Evolutionary conservation across 2,329 filamentous ascomycete genomes (phyloP).

Genomic region (Lachnellula arida): DNA sequence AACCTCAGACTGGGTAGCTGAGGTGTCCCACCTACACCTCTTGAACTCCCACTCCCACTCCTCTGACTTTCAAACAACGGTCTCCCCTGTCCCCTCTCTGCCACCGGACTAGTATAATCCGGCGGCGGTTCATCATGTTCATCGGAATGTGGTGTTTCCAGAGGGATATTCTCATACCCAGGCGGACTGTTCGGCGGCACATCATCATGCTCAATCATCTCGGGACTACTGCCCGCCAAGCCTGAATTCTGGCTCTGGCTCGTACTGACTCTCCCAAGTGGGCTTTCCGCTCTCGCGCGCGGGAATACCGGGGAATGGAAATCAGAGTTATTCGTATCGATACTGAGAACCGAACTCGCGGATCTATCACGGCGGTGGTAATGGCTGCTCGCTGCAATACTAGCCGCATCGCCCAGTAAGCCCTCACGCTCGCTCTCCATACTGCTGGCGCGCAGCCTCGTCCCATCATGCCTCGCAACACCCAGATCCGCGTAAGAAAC

Average conservation of each 20-base stretch:
- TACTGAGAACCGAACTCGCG: slow-evolving; percentile 52
- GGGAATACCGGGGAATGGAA: slow-evolving; percentile 37
- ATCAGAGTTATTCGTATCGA: slow-evolving; percentile 42
- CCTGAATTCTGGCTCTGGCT: slow-evolving; percentile 13
- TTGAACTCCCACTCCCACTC: slow-evolving; percentile 14
- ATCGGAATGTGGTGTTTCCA: slow-evolving; percentile 21
- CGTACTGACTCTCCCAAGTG: slow-evolving; percentile 15
- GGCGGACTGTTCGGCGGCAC: slow-evolving; percentile 28
- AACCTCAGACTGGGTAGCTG: slow-evolving; percentile 51
- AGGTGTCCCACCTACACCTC: slow-evolving; percentile 39
- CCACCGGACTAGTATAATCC: slow-evolving; percentile 25
- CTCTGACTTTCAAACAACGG: neutral
- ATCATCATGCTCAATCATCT: slow-evolving; percentile 29
- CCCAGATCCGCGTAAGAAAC: slow-evolving; percentile 75
- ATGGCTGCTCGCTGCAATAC: slow-evolving; percentile 34
- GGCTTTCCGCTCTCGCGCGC: slow-evolving; percentile 41
- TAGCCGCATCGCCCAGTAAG: slow-evolving; percentile 65
- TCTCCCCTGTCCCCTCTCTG: slow-evolving; percentile 17
- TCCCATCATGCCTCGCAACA: slow-evolving; percentile 72
- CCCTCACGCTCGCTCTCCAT: slow-evolving; percentile 68
- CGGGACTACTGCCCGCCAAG: slow-evolving; percentile 28
- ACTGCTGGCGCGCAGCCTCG: slow-evolving; percentile 67
- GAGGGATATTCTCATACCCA: slow-evolving; percentile 30
- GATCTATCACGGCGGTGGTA: slow-evolving; percentile 45
- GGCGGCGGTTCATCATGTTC: slow-evolving; percentile 24